Evolutionary conservation across 2,329 filamentous ascomycete species (phyloP).

Genomic region (Fusarium buharicum): DNA sequence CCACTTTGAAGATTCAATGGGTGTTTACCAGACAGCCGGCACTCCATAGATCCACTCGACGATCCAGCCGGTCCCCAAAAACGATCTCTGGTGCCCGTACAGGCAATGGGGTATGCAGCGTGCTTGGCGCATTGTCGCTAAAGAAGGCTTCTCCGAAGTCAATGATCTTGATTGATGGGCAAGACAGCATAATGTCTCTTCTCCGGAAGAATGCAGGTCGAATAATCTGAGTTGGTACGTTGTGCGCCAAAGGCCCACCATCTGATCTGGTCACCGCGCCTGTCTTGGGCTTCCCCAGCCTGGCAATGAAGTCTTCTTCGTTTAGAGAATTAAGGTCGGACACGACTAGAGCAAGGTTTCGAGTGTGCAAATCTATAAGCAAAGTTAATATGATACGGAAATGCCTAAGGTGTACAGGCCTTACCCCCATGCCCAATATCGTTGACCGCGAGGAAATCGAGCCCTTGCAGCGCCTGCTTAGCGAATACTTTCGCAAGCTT

Average conservation of each 20-base stretch:
- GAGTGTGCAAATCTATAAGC: constrained; percentile 29
- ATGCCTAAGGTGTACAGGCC: background rate
- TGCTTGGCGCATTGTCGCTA: background rate
- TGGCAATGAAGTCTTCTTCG: constrained; percentile 21
- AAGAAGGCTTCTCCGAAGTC: constrained; percentile 41
- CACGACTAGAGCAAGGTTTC: constrained; percentile 31
- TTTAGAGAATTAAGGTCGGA: background rate
- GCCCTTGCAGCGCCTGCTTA: constrained; percentile 19
- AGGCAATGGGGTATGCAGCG: constrained; percentile 29
- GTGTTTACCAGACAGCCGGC: constrained; percentile 37
- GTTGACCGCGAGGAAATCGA: constrained; percentile 26
- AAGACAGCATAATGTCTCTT: background rate
- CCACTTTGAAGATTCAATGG: background rate
- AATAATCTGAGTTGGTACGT: constrained; percentile 24
- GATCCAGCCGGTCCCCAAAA: constrained; percentile 33
- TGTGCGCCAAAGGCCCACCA: background rate
- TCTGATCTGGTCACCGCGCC: constrained; percentile 15
- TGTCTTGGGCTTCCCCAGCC: constrained; percentile 17
- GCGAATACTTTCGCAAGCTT: constrained; percentile 20
- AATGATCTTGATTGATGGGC: constrained; percentile 33
- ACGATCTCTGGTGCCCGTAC: constrained; percentile 38
- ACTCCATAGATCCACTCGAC: constrained; percentile 39
- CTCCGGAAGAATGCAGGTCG: constrained; percentile 9
- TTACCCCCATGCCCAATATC: constrained; percentile 40
- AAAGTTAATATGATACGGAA: background rate